Conservation (phyloP, 495 filamentous ascomycete species). For the Sphaerosporella brunnea region DNA sequence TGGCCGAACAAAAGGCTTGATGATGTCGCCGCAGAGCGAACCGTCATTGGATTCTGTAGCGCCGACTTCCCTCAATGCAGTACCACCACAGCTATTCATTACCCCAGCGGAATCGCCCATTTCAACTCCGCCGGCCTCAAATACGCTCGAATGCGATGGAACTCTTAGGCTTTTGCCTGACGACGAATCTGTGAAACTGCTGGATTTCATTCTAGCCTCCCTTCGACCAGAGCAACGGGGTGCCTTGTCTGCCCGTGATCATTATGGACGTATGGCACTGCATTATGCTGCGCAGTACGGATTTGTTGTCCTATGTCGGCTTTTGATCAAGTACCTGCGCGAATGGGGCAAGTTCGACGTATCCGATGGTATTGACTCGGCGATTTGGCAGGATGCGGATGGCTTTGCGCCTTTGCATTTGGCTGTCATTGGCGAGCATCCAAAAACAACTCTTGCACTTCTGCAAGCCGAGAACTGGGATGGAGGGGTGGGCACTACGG, state of each 20-base stretch:
- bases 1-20: conserved; percentile 51
- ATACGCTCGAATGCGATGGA: conserved; percentile 31
- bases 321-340: conserved; percentile 76
- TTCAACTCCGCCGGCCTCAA: conserved; percentile 38
- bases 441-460: conserved; percentile 61
- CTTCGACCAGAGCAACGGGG: conserved; percentile 49
- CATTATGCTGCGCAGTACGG: conserved; percentile 96
- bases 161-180: conserved; percentile 45
- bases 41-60: conserved; percentile 5
- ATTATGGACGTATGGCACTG: conserved; percentile 68
- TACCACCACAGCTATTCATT: conserved; percentile 39
- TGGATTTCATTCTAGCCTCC: conserved; percentile 52
- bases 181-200: conserved; percentile 56
- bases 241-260: conserved; percentile 52
- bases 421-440: conserved; percentile 79
- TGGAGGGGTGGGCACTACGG: conserved; percentile 31
- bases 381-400: conserved; percentile 78
- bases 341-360: conserved; percentile 77
- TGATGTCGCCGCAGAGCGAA: conserved; percentile 12
- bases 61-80: conserved; percentile 10
- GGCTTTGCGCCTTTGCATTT: conserved; percentile 83
- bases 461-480: conserved; percentile 63
- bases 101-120: conserved; percentile 56
- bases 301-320: conserved; percentile 66
- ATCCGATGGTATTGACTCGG: conserved; percentile 64